These are phyloP conservation scores for Taphrina wiesneri DNA, from an alignment of 1,139 yeast genomes.

Conservation along the genomic window DNA sequence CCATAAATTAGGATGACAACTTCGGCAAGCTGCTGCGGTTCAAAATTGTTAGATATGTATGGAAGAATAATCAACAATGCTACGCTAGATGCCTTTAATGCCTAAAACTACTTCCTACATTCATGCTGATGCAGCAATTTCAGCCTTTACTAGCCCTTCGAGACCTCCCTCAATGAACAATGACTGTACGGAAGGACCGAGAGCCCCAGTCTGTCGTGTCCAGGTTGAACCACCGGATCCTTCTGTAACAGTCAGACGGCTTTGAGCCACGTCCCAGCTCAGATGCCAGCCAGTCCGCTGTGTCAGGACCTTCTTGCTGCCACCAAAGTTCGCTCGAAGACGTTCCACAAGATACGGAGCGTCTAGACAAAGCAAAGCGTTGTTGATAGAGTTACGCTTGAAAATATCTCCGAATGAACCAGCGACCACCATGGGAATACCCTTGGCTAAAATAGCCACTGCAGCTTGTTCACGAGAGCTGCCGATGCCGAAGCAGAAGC, in stretches of 20 bases:
- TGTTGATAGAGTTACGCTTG: conserved; percentile 91
- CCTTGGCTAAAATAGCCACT: conserved; percentile 90
- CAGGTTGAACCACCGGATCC: conserved; percentile 57
- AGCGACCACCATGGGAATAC: conserved; percentile 86
- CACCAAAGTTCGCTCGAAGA: conserved; percentile 67
- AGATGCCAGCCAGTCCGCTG: conserved; percentile 93
- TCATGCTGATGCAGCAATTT: conserved; percentile 20
- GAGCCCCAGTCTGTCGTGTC: conserved; percentile 87
- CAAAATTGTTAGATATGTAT: too few species aligned
- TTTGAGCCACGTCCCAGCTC: conserved; percentile 88
- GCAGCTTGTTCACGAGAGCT: conserved; percentile 99
- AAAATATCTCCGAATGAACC: conserved; percentile 98
- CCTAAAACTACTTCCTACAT: not conserved
- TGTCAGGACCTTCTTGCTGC: conserved; percentile 64
- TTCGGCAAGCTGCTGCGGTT: too few species aligned
- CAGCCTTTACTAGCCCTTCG: conserved; percentile 92
- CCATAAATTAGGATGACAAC: too few species aligned
- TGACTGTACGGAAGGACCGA: conserved; percentile 93
- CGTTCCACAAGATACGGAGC: conserved; percentile 80
- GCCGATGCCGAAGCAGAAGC: conserved; percentile 96
- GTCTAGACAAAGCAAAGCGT: conserved; percentile 89
- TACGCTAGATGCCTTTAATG: not conserved
- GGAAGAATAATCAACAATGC: not conserved
- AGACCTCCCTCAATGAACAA: conserved; percentile 95
- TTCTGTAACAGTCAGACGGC: conserved; percentile 75